Evolutionary conservation across 371 early-diverging fungal species (phyloP).

Genomic region (Actinomucor elegans): DNA sequence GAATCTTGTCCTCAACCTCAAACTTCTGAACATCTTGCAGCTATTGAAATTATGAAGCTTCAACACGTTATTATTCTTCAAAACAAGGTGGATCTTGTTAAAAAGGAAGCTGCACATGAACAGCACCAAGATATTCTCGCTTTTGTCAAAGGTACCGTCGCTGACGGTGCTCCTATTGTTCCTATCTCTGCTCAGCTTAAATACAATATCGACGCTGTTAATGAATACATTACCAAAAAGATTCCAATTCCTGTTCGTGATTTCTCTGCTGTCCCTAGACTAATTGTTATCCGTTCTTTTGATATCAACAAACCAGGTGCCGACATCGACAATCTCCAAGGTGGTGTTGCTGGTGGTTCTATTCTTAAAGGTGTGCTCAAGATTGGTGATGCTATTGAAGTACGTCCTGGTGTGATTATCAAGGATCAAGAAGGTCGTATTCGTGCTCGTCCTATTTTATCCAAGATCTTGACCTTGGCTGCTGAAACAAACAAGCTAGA

Average conservation of each 20-base stretch:
- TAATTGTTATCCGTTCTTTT: constrained; percentile 99
- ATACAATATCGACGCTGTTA: constrained; percentile 99
- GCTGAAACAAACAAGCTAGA: constrained; percentile 95
- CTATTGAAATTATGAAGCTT: constrained; percentile 99
- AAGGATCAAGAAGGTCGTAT: constrained; percentile 92
- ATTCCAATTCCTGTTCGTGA: constrained; percentile 98
- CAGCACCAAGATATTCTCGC: constrained; percentile 95
- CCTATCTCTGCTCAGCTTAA: constrained; percentile 99
- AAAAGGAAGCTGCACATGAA: constrained; percentile 93
- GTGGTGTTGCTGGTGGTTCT: constrained; percentile 99
- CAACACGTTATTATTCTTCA: constrained; percentile 98
- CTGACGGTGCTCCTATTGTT: constrained; percentile 97
- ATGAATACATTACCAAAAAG: constrained; percentile 98
- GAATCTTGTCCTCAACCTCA: constrained; percentile 99
- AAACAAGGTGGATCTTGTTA: constrained; percentile 99
- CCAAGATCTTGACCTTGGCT: constrained; percentile 90
- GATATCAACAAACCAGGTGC: constrained; percentile 99
- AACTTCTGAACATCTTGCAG: constrained; percentile 99
- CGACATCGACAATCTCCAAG: constrained; percentile 93
- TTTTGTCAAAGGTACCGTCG: constrained; percentile 96
- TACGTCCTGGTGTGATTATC: constrained; percentile 98
- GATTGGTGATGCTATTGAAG: constrained; percentile 98
- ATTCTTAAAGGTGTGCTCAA: constrained; percentile 96
- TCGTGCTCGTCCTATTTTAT: constrained; percentile 91
- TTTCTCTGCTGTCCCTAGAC: constrained; percentile 87